Evolutionary conservation across 225 moss, liverwort and hornwort species (phyloP), one percentile per base, ranked within the genome.

Genomic region (Rhytidiadelphus loreus): DNA sequence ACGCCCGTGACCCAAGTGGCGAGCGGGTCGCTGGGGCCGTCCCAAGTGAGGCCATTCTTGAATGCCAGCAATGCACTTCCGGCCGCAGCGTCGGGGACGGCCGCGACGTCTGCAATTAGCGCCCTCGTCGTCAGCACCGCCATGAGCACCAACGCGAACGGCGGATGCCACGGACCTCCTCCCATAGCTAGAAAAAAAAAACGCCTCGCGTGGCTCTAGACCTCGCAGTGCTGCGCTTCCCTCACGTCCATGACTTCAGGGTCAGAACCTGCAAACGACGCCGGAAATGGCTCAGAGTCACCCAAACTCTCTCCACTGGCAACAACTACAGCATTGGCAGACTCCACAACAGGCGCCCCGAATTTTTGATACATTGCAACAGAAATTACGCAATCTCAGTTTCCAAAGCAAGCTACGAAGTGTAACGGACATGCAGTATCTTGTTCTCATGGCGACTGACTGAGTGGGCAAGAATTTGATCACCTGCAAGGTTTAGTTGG

Each of bases 51-150:
- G 46, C 87, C 84, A 32, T 65, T 83, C 82, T 95, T 96, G 84
- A 96, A 92, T 16, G 87, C 90, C 87, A 95, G 86, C 86, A 96
- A 89, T 46, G 92, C 90, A 61, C 59, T 86, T 35, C 79, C 90
- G 24, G 84, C 78, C 64, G 48, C 69, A n/a, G 33, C 58, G n/a
- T 66, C 58, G 28, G 59, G 26, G 44, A 73, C 53, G 71, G 82
- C 73, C 62, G 56, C 75, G 37, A 83, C 75, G 55, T 41, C 32
- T 64, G 75, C 63, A 75, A 75, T 19, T 24, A 75, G 76, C 13
- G 29, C 80, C 43, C 87, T 59, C 59, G 62, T 39, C 41, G 66
- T 9, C 68, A 89, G 56, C 32, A 86, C 66, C 24, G 19, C 82
- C 39, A 66, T 4, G 30, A 89, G 74, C 61, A 83, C 63, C 85